phyloP scores from a whole-genome alignment of 1,284 basidiomycete species.

The Naganishia albida region DNA sequence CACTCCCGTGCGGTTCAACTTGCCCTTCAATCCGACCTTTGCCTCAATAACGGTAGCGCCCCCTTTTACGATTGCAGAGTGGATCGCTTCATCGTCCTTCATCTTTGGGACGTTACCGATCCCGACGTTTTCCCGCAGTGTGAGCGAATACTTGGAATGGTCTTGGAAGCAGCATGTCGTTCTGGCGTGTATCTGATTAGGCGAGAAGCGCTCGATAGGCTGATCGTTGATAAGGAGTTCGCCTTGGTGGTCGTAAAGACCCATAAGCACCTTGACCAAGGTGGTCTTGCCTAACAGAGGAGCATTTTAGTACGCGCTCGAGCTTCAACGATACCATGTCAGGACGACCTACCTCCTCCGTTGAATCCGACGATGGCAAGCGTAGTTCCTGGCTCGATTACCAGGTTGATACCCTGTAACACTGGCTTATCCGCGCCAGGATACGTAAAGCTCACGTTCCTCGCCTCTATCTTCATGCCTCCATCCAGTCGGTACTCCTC shows the following conservation, averaged over 20 bases:
- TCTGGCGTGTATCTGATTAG: slow-evolving; percentile 69
- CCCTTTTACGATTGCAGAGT: slow-evolving; percentile 65
- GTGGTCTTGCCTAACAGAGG: slow-evolving; percentile 69
- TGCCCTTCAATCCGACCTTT: slow-evolving; percentile 39
- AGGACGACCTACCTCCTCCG: slow-evolving; percentile 42
- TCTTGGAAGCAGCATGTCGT: slow-evolving; percentile 77
- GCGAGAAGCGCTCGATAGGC: slow-evolving; percentile 65
- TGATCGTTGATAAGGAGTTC: slow-evolving; percentile 67
- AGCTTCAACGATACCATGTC: neutral
- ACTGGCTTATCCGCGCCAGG: slow-evolving; percentile 67
- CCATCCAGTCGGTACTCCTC: slow-evolving; percentile 39
- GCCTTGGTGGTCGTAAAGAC: slow-evolving; percentile 64
- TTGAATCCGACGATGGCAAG: slow-evolving; percentile 73
- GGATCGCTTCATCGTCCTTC: slow-evolving; percentile 56
- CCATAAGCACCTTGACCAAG: slow-evolving; percentile 71
- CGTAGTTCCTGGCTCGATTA: slow-evolving; percentile 68
- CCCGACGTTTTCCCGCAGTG: slow-evolving; percentile 74
- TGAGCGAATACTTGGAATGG: slow-evolving; percentile 72
- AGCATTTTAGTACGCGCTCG: slow-evolving; percentile 32
- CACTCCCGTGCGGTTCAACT: slow-evolving; percentile 33
- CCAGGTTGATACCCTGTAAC: slow-evolving; percentile 67
- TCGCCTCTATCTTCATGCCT: slow-evolving; percentile 70
- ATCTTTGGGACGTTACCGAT: slow-evolving; percentile 62
- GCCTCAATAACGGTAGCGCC: slow-evolving; percentile 58
- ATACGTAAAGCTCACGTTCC: slow-evolving; percentile 72